Evolutionary conservation across 2,329 filamentous ascomycete genomes (phyloP).

Genomic region (Cytospora piceicola): DNA sequence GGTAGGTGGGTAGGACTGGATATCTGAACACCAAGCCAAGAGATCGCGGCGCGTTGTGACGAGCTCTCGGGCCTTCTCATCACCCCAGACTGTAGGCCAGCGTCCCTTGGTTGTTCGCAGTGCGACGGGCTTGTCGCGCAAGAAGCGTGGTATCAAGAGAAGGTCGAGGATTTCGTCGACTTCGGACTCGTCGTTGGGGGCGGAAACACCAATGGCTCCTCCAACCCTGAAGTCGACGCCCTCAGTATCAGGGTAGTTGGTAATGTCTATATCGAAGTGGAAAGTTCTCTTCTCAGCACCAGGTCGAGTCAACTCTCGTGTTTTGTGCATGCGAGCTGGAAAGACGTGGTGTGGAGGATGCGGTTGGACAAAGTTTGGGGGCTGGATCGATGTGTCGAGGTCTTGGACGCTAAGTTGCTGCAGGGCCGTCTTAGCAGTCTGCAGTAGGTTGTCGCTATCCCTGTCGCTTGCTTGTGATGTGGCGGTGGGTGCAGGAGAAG

Average conservation of each 20-base stretch:
- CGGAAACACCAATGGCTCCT: conserved; percentile 90
- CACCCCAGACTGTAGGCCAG: conserved; percentile 98
- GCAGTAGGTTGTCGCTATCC: conserved; percentile 39
- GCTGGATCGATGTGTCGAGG: conserved; percentile 67
- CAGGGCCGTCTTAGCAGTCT: conserved; percentile 33
- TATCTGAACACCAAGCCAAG: conserved; percentile 93
- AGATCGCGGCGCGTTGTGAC: conserved; percentile 87
- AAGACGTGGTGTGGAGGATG: conserved; percentile 93
- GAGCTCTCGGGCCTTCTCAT: conserved; percentile 82
- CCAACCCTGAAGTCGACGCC: conserved; percentile 93
- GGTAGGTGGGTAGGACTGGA: conserved; percentile 89
- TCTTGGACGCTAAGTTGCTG: conserved; percentile 43
- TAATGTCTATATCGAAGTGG: conserved; percentile 96
- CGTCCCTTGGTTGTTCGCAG: conserved; percentile 79
- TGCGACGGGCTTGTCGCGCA: conserved; percentile 81
- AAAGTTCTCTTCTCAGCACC: conserved; percentile 97
- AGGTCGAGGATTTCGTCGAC: conserved; percentile 86
- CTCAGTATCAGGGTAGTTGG: conserved; percentile 83
- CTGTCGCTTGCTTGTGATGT: conserved; percentile 46
- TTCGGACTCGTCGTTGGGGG: conserved; percentile 75
- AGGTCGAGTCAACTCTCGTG: conserved; percentile 82
- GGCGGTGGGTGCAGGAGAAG: conserved; percentile 55
- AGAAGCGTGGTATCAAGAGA: conserved; percentile 77
- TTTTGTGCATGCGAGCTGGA: conserved; percentile 82
- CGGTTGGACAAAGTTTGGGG: conserved; percentile 88